These are phyloP conservation scores for Cordyceps cicadae DNA, from an alignment of 2,329 filamentous ascomycete species.

Conservation along the genomic window DNA sequence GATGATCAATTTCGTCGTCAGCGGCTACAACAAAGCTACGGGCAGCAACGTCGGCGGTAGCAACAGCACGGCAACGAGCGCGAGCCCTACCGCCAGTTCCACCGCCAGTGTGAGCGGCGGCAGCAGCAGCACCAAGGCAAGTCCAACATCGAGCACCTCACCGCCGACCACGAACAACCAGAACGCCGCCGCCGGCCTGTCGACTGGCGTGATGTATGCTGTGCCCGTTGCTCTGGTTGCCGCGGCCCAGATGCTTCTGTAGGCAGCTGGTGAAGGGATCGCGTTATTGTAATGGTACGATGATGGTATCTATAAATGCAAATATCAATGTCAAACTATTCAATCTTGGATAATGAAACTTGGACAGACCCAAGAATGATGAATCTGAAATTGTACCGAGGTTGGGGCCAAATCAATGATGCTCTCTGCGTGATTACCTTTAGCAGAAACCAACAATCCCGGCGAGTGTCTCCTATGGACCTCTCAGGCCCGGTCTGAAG, in stretches of 20 bases:
- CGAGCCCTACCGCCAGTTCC: constrained; percentile 2
- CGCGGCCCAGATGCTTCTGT: constrained; percentile 8
- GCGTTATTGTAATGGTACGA: background rate
- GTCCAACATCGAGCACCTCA: background rate
- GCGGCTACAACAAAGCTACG: constrained; percentile 20
- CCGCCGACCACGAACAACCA: background rate
- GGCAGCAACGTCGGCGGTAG: constrained; percentile 6
- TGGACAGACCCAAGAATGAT: background rate
- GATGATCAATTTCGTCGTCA: constrained; percentile 28
- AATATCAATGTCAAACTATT: background rate
- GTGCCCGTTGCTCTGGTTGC: constrained; percentile 3
- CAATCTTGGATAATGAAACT: background rate
- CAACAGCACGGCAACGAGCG: constrained; percentile 9
- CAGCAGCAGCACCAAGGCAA: background rate
- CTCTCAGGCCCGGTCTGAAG: background rate
- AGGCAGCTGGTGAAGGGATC: background rate
- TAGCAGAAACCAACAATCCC: background rate
- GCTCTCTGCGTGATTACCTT: background rate
- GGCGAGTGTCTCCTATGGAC: background rate
- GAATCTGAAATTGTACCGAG: background rate
- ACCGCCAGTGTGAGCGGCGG: background rate
- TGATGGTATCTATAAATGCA: background rate
- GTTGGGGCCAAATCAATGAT: background rate
- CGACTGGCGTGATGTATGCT: constrained; percentile 1
- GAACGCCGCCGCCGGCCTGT: constrained; percentile 4